These are phyloP conservation scores for Candolleomyces aberdarensis DNA, from an alignment of 768 basidiomycete genomes.

Conservation along the genomic window DNA sequence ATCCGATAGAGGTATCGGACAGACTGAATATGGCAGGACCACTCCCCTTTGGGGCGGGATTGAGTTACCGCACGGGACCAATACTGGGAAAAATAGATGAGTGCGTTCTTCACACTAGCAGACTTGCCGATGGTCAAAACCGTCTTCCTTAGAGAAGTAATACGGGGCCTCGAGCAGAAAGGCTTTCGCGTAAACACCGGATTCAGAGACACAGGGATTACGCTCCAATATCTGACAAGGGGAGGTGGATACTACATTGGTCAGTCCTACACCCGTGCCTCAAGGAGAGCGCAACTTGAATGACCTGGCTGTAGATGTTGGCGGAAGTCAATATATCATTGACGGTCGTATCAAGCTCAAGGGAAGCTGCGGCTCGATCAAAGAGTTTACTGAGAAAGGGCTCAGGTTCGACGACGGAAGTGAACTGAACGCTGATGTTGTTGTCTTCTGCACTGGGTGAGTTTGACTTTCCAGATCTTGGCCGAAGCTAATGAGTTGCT, in stretches of 20 bases:
- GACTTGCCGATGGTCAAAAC: background rate
- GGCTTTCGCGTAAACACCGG: constrained; percentile 13
- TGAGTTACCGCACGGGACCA: constrained; percentile 1
- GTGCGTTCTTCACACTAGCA: background rate
- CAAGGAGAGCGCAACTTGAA: background rate
- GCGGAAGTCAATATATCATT: constrained; percentile 52
- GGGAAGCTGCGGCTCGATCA: constrained; percentile 42
- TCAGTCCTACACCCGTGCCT: background rate
- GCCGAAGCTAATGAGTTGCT: constrained; percentile 33
- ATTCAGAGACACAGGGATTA: constrained; percentile 9
- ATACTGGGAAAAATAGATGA: constrained; percentile 7
- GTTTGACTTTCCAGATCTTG: constrained; percentile 38
- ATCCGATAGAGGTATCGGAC: constrained; percentile 44
- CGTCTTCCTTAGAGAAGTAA: background rate
- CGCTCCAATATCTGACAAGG: constrained; percentile 4
- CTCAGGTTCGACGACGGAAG: constrained; percentile 45
- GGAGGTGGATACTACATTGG: constrained; percentile 15
- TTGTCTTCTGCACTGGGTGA: constrained; percentile 18
- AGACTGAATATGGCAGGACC: constrained; percentile 43
- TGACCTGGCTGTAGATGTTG: constrained; percentile 36
- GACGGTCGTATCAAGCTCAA: constrained; percentile 70
- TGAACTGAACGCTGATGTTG: constrained; percentile 38
- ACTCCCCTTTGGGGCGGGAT: constrained; percentile 20
- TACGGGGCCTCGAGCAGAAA: constrained; percentile 9
- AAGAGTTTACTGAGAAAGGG: constrained; percentile 37